These are phyloP conservation scores for Fraxinus velutina DNA, from an alignment of 305 asterid species.

Conservation along the genomic window DNA sequence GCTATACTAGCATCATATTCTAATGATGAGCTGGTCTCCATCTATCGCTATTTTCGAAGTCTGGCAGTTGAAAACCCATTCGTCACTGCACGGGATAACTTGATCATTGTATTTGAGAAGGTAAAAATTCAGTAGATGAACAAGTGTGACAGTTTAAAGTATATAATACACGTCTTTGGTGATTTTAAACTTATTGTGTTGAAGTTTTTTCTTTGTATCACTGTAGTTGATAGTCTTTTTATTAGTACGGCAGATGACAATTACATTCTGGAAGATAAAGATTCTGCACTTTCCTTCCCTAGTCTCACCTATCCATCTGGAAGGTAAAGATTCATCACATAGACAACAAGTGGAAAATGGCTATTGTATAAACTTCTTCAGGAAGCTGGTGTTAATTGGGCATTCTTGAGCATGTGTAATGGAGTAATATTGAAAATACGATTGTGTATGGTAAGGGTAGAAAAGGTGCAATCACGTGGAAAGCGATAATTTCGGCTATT, in stretches of 20 bases:
- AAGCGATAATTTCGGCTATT: not conserved
- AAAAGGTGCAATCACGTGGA: not conserved
- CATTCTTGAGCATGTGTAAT: not conserved
- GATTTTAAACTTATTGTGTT: not conserved
- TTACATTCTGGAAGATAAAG: not conserved
- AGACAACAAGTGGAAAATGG: not conserved
- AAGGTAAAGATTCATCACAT: not conserved
- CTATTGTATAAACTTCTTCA: not conserved
- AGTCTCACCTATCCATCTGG: not conserved
- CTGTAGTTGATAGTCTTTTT: not conserved
- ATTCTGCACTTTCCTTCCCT: not conserved
- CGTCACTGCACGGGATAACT: slow-evolving; percentile 86
- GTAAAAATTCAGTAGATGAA: slow-evolving; percentile 35
- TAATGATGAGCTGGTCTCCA: slow-evolving; percentile 73
- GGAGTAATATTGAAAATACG: not conserved
- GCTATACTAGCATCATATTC: slow-evolving; percentile 93
- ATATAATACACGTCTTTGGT: not conserved
- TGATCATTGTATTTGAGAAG: slow-evolving; percentile 96
- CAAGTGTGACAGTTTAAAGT: not conserved
- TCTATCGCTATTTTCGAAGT: slow-evolving; percentile 93
- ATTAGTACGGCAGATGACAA: not conserved
- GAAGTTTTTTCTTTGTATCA: not conserved
- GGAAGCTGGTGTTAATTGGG: not conserved
- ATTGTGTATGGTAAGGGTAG: not conserved
- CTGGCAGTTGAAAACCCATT: slow-evolving; percentile 83